A percentile compares a stretch with the other conserved stretches of the same genome.
Conservation (phyloP, 73 alveolate species). For the Paramecium caudatum region DNA sequence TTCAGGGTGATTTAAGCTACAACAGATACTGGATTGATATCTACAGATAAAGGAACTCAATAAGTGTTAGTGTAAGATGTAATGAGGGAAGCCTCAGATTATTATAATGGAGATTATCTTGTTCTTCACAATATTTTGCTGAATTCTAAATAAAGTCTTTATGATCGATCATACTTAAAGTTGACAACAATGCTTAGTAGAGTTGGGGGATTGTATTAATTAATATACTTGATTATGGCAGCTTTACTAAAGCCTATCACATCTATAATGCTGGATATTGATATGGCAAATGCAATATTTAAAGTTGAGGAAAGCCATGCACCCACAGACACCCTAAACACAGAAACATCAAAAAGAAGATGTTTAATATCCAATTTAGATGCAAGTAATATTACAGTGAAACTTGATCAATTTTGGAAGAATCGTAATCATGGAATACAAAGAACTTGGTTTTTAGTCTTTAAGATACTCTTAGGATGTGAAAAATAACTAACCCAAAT, state of each 20-base stretch:
- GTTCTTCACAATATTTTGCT: neutral
- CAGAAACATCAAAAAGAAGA: too few species aligned
- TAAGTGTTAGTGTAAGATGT: neutral
- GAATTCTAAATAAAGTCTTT: neutral
- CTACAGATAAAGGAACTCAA: neutral
- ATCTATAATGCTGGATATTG: neutral
- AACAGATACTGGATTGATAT: slow-evolving; percentile 1
- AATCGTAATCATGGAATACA: too few species aligned
- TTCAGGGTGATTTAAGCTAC: neutral
- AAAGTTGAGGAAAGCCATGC: too few species aligned
- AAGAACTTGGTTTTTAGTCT: neutral
- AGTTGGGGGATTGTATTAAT: slow-evolving; percentile 5
- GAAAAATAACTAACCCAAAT: neutral
- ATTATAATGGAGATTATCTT: neutral
- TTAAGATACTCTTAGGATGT: neutral
- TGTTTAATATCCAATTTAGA: too few species aligned
- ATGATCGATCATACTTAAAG: slow-evolving; percentile 1
- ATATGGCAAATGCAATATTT: slow-evolving; percentile 30
- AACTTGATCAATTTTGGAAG: neutral
- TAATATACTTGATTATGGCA: slow-evolving; percentile 7
- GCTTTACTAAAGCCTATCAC: neutral
- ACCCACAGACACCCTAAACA: too few species aligned
- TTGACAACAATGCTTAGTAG: neutral
- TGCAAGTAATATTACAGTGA: neutral
- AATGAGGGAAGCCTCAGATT: slow-evolving; percentile 7